phyloP scores from a whole-genome alignment of 352 stramenopile genomes.

The Blastocystis sp. region DNA sequence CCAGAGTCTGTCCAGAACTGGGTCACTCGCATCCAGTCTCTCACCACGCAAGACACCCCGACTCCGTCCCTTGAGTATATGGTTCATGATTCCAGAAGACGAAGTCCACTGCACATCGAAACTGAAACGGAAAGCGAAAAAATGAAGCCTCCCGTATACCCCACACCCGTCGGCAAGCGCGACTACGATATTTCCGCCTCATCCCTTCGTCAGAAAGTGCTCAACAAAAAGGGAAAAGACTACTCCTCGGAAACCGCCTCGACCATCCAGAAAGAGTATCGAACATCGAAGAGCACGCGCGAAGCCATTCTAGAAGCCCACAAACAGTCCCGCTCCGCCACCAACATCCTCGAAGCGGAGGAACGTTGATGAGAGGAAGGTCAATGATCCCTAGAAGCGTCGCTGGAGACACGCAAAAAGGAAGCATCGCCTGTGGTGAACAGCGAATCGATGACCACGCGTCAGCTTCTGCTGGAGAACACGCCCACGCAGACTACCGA shows the following conservation, averaged over 20 bases:
- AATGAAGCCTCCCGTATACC: neutral
- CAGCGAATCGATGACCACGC: neutral
- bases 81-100: neutral
- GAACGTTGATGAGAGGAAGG: neutral
- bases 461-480: conserved; percentile 1
- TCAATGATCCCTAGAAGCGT: neutral
- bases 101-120: neutral
- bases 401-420: neutral
- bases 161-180: conserved; percentile 25
- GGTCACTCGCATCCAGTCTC: neutral
- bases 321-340: neutral
- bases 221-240: conserved; percentile 52
- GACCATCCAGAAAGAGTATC: conserved; percentile 19
- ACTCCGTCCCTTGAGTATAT: too few species aligned
- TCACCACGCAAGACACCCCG: too few species aligned
- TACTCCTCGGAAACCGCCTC: conserved; percentile 25
- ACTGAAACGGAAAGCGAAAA: conserved; percentile 6
- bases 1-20: conserved; percentile 20
- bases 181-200: conserved; percentile 28
- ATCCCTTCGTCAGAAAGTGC: conserved; percentile 26
- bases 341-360: neutral
- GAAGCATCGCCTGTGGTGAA: neutral
- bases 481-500: neutral
- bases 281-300: conserved; percentile 6
- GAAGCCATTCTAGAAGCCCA: conserved; percentile 29